Evolutionary conservation across 306 rosid genomes (phyloP).

Genomic region (Crataegus laevigata): DNA sequence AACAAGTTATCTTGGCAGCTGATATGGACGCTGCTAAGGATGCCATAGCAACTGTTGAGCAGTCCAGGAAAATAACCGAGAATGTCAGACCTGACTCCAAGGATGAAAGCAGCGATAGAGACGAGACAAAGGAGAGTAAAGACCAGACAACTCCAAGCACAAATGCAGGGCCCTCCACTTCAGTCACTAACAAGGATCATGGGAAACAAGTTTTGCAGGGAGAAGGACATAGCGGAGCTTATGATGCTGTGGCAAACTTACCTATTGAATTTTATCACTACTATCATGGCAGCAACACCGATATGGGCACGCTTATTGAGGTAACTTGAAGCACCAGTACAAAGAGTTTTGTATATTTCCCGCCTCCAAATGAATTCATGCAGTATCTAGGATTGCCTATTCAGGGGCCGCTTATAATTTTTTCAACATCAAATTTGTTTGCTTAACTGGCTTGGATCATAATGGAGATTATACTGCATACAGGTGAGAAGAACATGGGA

Average conservation of each 20-base stretch:
- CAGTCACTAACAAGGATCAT: slow-evolving; percentile 33
- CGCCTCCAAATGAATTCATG: too few relatives aligned
- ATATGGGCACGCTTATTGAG: slow-evolving; percentile 90
- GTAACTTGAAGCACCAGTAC: slow-evolving; percentile 28
- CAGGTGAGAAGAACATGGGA: slow-evolving; percentile 99
- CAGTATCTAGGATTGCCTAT: background rate
- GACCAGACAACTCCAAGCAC: slow-evolving; percentile 24
- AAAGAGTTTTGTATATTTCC: background rate
- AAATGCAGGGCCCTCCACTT: slow-evolving; percentile 21
- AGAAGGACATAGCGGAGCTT: slow-evolving; percentile 39
- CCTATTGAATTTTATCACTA: slow-evolving; percentile 94
- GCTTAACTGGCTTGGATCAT: background rate
- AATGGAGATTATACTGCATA: slow-evolving; percentile 11
- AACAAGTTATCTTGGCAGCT: slow-evolving; percentile 75
- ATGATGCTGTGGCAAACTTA: slow-evolving; percentile 59
- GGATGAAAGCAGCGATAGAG: slow-evolving; percentile 23
- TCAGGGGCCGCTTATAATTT: background rate
- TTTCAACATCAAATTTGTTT: background rate
- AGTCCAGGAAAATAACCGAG: slow-evolving; percentile 53
- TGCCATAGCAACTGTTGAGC: slow-evolving; percentile 77
- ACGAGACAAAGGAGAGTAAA: slow-evolving; percentile 18
- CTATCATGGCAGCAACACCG: slow-evolving; percentile 81
- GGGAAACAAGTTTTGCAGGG: slow-evolving; percentile 32
- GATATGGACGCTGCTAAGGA: slow-evolving; percentile 77
- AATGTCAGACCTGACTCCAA: slow-evolving; percentile 30